phyloP scores from a whole-genome alignment of 2,329 filamentous ascomycete species.

The Trichoderma pleuroti region DNA sequence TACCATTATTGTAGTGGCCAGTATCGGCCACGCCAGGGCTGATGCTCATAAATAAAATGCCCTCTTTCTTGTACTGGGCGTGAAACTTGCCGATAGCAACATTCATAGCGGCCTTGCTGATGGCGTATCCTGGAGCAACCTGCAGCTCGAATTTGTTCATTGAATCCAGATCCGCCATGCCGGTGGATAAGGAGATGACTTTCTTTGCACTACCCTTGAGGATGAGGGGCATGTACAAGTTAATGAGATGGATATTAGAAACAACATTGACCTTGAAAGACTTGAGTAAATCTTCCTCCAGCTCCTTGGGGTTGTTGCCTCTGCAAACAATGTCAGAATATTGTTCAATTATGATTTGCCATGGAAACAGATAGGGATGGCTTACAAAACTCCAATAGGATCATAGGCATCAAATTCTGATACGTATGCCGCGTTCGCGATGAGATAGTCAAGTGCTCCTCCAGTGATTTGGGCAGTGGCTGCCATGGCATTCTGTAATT shows the following conservation, averaged over 20 bases:
- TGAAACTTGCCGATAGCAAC: neutral
- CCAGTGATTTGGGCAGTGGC: neutral
- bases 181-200: neutral
- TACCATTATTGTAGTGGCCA: neutral
- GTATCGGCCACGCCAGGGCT: neutral
- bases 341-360: neutral
- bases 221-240: neutral
- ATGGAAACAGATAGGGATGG: fast-evolving
- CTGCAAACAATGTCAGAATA: neutral
- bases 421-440: neutral
- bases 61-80: neutral
- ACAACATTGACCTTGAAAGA: constrained; percentile 2
- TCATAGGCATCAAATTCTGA: neutral
- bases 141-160: neutral
- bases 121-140: neutral
- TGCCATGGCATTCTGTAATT: neutral
- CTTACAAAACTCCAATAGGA: neutral
- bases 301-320: neutral
- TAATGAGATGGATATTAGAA: neutral
- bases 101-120: constrained; percentile 8
- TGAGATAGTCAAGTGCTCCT: neutral
- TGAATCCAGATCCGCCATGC: neutral
- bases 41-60: neutral
- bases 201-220: neutral
- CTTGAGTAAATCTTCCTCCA: neutral